These are phyloP conservation scores for Botryotinia convoluta DNA, from an alignment of 2,329 filamentous ascomycete species.

Conservation along the genomic window DNA sequence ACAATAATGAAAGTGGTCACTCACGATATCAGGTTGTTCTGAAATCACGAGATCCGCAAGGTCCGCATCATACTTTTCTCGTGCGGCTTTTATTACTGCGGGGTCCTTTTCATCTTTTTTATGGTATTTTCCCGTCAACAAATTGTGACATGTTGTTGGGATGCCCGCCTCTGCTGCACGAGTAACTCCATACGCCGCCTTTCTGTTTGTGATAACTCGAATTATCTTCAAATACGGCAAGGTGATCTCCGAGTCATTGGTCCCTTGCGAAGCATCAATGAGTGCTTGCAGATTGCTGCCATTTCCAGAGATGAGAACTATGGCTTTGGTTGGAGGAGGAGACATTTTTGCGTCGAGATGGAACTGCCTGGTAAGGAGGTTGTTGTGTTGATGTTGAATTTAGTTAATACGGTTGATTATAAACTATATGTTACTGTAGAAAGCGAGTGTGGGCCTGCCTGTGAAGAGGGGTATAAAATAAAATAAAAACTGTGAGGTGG, in stretches of 20 bases:
- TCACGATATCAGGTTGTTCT: conserved; percentile 49
- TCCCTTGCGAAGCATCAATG: conserved; percentile 41
- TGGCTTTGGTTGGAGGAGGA: conserved; percentile 42
- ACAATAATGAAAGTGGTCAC: background rate
- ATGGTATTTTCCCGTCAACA: conserved; percentile 51
- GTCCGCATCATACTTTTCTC: conserved; percentile 64
- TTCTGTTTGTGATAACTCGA: conserved; percentile 65
- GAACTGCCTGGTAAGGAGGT: background rate
- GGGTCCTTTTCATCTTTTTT: conserved; percentile 41
- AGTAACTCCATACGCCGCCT: conserved; percentile 61
- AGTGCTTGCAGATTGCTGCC: conserved; percentile 72
- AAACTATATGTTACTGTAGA: background rate
- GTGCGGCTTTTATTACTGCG: conserved; percentile 47
- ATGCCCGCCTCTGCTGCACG: conserved; percentile 59
- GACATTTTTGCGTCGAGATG: background rate
- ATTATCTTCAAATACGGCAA: conserved; percentile 49
- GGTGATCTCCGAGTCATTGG: conserved; percentile 40
- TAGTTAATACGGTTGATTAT: background rate
- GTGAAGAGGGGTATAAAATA: background rate
- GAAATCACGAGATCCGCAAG: conserved; percentile 58
- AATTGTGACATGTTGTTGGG: conserved; percentile 64
- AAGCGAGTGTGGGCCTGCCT: background rate
- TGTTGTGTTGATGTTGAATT: background rate
- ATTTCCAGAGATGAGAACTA: conserved; percentile 63
- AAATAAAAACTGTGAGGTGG: conserved; percentile 5